Evolutionary conservation across 305 asterid species (phyloP), one percentile per base, ranked within the genome.

Genomic region (Fraxinus angustifolia): DNA sequence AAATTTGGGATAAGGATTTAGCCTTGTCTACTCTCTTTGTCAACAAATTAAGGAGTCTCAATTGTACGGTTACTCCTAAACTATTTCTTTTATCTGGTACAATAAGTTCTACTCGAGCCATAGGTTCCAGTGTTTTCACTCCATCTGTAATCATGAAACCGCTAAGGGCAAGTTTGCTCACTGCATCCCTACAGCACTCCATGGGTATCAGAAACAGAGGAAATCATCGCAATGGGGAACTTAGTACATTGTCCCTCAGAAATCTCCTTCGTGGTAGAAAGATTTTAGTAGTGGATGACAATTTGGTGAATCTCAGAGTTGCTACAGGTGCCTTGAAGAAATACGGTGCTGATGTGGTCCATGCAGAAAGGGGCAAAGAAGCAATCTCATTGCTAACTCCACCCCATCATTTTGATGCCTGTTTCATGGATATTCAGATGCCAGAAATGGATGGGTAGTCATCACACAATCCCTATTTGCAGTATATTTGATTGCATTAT

Each of bases 391-490:
- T 87, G 81, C 82, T 96, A 60, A 89, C 90, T 30, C 99, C 99
- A 3, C 98, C 97, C 21, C 99, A 96, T 86, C 83, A 70, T 16
- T 92, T 96, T 16, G 98, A 96, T 87, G 99, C 99, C 21, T 96
- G 99, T 82, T 96, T 96, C 89, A 96, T 96, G 99, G 99, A 96
- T 80, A 96, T 96, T 78, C 99, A 96, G 87, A 96, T 96, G 99
- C 99, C 99, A 0, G 96, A 91, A 87, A 94, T 94, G 97, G 98
- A 96, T 36, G 99, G 99, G 99, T 94, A 89, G 84, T 89, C 62
- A 31, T 40, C 70, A 60, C 70, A 60, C 14, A 53, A 16, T 71
- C 73, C 70, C 26, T 14, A 16, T 38, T 40, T 65, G 36, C 34
- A 21, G 33, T n/a, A 58, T 53, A 53, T 62, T 36, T 53, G 35